These are phyloP conservation scores for Mycena galopus DNA, from an alignment of 768 basidiomycete species.

Conservation along the genomic window DNA sequence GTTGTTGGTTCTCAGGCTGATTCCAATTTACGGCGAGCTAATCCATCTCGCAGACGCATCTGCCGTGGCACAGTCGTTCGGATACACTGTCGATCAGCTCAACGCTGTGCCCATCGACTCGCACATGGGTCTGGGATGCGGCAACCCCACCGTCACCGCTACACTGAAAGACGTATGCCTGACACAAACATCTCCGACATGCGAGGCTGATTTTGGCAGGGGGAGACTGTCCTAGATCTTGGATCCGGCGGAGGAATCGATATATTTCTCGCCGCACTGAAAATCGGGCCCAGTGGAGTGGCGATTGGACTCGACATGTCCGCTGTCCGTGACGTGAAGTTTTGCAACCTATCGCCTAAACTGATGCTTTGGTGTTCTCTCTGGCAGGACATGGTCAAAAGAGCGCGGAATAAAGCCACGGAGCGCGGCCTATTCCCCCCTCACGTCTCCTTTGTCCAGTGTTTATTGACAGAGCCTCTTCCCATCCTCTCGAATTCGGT, in stretches of 20 bases:
- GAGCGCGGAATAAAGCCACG: conserved; percentile 60
- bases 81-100: conserved; percentile 61
- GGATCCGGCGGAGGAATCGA: conserved; percentile 71
- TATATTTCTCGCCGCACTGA: conserved; percentile 64
- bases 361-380: no score
- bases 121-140: conserved; percentile 67
- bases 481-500: conserved; percentile 63
- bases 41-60: conserved; percentile 42
- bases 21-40: neutral
- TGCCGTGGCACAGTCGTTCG: conserved; percentile 58
- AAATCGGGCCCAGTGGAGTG: conserved; percentile 62
- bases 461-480: conserved; percentile 55
- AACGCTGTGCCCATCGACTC: conserved; percentile 56
- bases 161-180: conserved; percentile 57
- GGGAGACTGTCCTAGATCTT: conserved; percentile 68
- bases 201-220: conserved; percentile 47
- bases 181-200: neutral
- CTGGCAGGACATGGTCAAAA: conserved; percentile 68
- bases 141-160: conserved; percentile 63
- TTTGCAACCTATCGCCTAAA: neutral
- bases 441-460: conserved; percentile 62
- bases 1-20: neutral
- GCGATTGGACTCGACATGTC: conserved; percentile 71
- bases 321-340: conserved; percentile 45
- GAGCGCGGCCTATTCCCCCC: conserved; percentile 59